These are phyloP conservation scores for Trichosporon sp. DNA, from an alignment of 1,284 basidiomycete genomes.

Conservation along the genomic window DNA sequence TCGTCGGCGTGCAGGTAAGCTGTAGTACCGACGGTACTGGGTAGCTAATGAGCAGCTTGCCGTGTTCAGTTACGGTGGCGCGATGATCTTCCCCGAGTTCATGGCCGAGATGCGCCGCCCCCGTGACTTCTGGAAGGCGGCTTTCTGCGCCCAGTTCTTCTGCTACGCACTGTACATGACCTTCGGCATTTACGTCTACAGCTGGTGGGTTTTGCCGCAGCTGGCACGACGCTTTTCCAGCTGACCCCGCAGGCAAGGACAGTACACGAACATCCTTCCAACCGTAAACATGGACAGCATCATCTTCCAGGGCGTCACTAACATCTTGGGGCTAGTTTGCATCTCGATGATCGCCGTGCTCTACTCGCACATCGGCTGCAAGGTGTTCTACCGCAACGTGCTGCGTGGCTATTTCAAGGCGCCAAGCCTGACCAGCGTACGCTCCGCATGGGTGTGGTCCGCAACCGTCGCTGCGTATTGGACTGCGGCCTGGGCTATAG, in stretches of 20 bases:
- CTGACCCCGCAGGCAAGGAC: constrained; percentile 54
- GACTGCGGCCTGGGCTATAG: constrained; percentile 57
- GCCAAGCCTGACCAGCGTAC: constrained; percentile 53
- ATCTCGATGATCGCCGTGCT: constrained; percentile 58
- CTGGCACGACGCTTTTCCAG: neutral
- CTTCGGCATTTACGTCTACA: constrained; percentile 54
- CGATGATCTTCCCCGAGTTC: constrained; percentile 57
- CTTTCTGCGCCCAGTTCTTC: constrained; percentile 58
- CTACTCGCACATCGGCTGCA: constrained; percentile 58
- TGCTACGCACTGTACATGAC: constrained; percentile 54
- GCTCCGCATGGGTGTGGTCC: constrained; percentile 54
- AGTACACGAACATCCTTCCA: constrained; percentile 57
- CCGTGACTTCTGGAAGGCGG: constrained; percentile 68
- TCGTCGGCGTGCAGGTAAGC: constrained; percentile 48
- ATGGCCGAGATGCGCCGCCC: constrained; percentile 67
- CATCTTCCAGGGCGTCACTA: constrained; percentile 52
- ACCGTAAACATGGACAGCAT: constrained; percentile 59
- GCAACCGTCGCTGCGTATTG: constrained; percentile 34
- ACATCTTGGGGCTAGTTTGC: constrained; percentile 50
- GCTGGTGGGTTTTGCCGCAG: constrained; percentile 37
- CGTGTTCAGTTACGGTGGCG: constrained; percentile 57
- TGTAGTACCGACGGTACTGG: constrained; percentile 57
- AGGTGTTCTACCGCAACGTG: constrained; percentile 23
- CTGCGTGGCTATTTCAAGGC: constrained; percentile 58
- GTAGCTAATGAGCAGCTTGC: constrained; percentile 57